Evolutionary conservation across 2,329 filamentous ascomycete species (phyloP).

Genomic region (Nothopassalora personata): DNA sequence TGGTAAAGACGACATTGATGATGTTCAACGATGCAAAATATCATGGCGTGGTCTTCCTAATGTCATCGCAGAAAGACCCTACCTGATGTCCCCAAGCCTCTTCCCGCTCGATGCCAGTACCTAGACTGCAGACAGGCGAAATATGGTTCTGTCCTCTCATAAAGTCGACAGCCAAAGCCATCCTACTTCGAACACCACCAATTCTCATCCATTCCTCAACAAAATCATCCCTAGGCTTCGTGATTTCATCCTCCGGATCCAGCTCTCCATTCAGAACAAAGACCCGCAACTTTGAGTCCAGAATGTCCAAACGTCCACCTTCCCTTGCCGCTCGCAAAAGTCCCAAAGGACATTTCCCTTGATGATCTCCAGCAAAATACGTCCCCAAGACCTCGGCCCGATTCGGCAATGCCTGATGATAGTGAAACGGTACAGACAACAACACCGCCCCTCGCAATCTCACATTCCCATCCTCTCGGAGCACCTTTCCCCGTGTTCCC

Average conservation of each 20-base stretch:
- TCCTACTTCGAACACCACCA: conserved; percentile 12
- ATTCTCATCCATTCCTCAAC: conserved; percentile 20
- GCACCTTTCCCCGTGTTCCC: conserved; percentile 16
- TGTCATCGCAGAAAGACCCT: conserved; percentile 19
- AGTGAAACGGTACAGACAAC: conserved; percentile 25
- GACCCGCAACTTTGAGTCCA: conserved; percentile 12
- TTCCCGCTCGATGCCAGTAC: conserved; percentile 23
- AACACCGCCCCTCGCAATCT: conserved; percentile 23
- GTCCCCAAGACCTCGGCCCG: conserved; percentile 14
- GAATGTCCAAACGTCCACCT: conserved; percentile 13
- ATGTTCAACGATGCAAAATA: neutral
- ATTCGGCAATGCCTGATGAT: conserved; percentile 10
- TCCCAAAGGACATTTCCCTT: conserved; percentile 18
- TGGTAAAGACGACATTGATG: neutral
- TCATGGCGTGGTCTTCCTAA: conserved; percentile 10
- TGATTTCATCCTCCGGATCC: conserved; percentile 26
- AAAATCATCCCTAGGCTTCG: conserved; percentile 21
- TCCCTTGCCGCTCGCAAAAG: conserved; percentile 17
- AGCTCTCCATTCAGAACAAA: conserved; percentile 24
- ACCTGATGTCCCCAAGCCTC: conserved; percentile 26
- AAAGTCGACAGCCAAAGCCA: conserved; percentile 19
- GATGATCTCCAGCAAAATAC: conserved; percentile 21
- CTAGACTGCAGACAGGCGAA: conserved; percentile 19
- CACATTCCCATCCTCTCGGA: conserved; percentile 6
- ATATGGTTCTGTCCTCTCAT: conserved; percentile 28